A percentile compares a stretch with the other conserved stretches of the same genome.
Conservation (phyloP, 208 protist species). For the Naegleria fowleri region DNA sequence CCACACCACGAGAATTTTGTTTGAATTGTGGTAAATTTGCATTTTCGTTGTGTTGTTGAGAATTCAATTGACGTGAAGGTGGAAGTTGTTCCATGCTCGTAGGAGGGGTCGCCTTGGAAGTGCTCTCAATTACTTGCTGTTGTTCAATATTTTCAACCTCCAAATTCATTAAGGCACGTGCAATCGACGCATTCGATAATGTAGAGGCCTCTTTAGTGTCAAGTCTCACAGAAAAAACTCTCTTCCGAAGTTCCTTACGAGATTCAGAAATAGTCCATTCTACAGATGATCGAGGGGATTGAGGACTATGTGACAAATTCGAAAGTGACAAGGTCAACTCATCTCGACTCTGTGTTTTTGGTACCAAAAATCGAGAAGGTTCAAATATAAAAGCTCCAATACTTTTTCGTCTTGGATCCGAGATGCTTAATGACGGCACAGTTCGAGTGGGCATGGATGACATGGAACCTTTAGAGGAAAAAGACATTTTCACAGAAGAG, state of each 20-base stretch:
- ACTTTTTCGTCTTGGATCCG: neutral
- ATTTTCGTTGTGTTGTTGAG: no score
- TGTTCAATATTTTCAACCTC: no score
- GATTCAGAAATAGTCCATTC: neutral
- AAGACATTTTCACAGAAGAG: no score
- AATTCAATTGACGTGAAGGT: no score
- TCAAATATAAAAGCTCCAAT: neutral
- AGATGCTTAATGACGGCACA: no score
- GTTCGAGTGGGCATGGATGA: no score
- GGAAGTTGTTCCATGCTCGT: no score
- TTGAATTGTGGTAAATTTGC: no score
- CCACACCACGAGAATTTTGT: no score
- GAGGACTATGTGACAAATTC: neutral
- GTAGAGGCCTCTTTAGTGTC: neutral
- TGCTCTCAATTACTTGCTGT: no score
- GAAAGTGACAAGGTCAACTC: neutral
- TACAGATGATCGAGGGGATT: neutral
- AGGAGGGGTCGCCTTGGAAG: no score
- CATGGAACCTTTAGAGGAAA: no score
- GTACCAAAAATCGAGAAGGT: neutral
- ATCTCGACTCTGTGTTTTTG: neutral
- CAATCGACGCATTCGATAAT: neutral
- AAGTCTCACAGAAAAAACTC: neutral
- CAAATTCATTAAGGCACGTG: neutral
- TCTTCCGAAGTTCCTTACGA: neutral